Conservation (phyloP, 2,329 filamentous ascomycete species). For the Aspergillus intermedius region DNA sequence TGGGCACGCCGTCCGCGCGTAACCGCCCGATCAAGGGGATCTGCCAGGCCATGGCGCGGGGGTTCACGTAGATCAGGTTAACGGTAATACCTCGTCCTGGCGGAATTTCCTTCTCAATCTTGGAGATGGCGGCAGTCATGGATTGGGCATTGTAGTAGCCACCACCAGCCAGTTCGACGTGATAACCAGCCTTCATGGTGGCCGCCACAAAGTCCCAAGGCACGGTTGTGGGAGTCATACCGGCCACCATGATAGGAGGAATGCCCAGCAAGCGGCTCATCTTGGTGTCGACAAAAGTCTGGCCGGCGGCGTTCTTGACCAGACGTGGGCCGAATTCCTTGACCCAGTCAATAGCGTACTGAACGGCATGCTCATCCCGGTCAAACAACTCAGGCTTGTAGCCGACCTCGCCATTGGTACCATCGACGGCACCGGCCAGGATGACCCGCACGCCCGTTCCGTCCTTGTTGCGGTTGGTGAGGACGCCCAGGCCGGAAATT, state of each 20-base stretch:
- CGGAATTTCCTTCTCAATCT: constrained; percentile 79
- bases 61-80: constrained; percentile 88
- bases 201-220: constrained; percentile 88
- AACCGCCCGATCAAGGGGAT: constrained; percentile 76
- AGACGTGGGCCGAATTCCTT: constrained; percentile 93
- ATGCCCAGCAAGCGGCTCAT: constrained; percentile 82
- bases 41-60: constrained; percentile 85
- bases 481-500: constrained; percentile 87
- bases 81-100: constrained; percentile 81
- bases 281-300: constrained; percentile 93
- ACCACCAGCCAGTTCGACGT: constrained; percentile 82
- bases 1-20: constrained; percentile 76
- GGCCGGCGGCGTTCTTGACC: constrained; percentile 78
- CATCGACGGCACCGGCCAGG: constrained; percentile 85
- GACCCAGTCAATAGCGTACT: constrained; percentile 95
- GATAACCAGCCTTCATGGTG: constrained; percentile 92
- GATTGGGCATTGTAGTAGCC: constrained; percentile 78
- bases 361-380: constrained; percentile 88
- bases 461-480: constrained; percentile 99
- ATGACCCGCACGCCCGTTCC: constrained; percentile 96
- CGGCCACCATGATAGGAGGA: constrained; percentile 80
- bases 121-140: constrained; percentile 75
- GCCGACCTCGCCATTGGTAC: constrained; percentile 81
- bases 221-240: constrained; percentile 86
- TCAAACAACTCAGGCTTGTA: constrained; percentile 99